Base-by-base conservation (phyloP, 1,284 basidiomycete species). In the Cutaneotrichosporon spelunceum region DNA sequence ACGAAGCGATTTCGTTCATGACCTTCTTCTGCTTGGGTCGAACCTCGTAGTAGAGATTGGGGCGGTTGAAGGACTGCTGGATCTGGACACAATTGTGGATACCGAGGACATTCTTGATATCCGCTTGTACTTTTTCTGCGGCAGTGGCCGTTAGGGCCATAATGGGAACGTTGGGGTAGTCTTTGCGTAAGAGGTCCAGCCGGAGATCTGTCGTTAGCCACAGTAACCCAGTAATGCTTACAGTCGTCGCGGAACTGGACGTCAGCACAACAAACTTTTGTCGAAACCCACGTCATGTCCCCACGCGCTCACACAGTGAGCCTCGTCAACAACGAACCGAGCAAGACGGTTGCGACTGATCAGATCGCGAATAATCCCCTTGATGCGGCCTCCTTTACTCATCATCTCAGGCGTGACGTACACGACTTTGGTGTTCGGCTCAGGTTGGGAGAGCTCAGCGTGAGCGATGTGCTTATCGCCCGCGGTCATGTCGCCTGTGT, bases 121-220 rank as follows among this genome's bases (percentile, higher is more conserved):
- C 93, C 33, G 85, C 81, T 62, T 88, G 84, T 2, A 89, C 89
- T 56, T 87, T 83, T 53, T 83, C 81, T 65, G 89, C 91, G 1
- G 94, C 96, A 0, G 95, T 98, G 1, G 93, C 96, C 0, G 96
- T 98, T 52, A 99, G 83, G 0, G 95, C 96, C 86, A 97, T 97
- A 72, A 99, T 88, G 0, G 95, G 95, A 1, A 94, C 84, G 3
- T 81, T 74, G 0, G 90, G 89, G 77, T 87, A 98, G 13, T 85
- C 83, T 23, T 83, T 77, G 33, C 92, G 87, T 45, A 98, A 82
- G 14, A 82, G 75, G 19, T 85, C 85, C 27, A 99, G 81, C 30
- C 82, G 79, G 50, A 84, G 82, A 70, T 93, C 74, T 75, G 65
- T 1, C 2, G 49, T 70, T 49, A 71, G 66, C 19, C 13, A 9